Percentiles rank a stretch among this genome's conserved stretches.
Evolutionary conservation across 2,329 filamentous ascomycete genomes (phyloP).

Genomic region (Botrytis medusae): DNA sequence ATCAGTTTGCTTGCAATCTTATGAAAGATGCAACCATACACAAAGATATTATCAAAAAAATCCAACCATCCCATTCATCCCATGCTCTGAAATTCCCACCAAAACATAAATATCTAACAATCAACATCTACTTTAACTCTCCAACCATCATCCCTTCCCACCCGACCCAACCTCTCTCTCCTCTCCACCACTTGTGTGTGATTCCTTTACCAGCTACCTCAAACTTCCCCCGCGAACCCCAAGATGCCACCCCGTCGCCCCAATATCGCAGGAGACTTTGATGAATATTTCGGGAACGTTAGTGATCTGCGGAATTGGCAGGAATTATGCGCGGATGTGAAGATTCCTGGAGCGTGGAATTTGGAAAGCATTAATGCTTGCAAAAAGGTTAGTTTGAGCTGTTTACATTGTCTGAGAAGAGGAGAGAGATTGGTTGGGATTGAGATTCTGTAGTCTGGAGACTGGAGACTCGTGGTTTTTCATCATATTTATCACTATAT

Average conservation of each 20-base stretch:
- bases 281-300: neutral
- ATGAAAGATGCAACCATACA: neutral
- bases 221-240: neutral
- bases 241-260: neutral
- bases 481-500: neutral
- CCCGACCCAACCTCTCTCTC: neutral
- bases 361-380: neutral
- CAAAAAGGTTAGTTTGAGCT: neutral
- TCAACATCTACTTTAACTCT: neutral
- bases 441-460: neutral
- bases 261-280: neutral
- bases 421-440: neutral
- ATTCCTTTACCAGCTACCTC: neutral
- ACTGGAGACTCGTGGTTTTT: neutral
- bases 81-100: neutral
- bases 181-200: neutral
- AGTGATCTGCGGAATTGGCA: slow-evolving; percentile 8
- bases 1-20: neutral
- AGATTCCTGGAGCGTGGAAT: neutral
- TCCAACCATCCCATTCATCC: neutral
- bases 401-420: neutral
- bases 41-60: neutral
- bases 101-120: neutral
- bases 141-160: neutral
- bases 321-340: slow-evolving; percentile 9